Base-by-base conservation (phyloP, 768 basidiomycete species). In the Boletus vermiculosoides region DNA sequence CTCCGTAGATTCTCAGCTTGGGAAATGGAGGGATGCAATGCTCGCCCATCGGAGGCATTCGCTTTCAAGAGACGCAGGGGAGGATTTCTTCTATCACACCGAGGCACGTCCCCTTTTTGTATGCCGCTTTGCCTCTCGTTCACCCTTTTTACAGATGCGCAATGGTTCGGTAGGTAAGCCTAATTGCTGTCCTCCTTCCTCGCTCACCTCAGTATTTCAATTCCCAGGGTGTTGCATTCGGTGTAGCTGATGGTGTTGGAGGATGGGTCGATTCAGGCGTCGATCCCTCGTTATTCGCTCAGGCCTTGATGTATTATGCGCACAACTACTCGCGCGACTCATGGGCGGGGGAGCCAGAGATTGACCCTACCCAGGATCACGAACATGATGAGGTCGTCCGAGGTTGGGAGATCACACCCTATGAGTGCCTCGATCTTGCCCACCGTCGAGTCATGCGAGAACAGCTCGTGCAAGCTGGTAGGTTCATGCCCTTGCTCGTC, bases 181-280 rank as follows among this genome's bases (percentile, higher is more conserved):
- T 45, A 0, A 22, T 49, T 30, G 13, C 5, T 39, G 41, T 20
- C 40, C 20, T 22, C 50, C 56, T 63, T 56, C 65, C 61, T 42
- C 56, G 66, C 61, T 62, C 60, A 56, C 60, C 73, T 49, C 71
- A 67, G 42, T 61, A 20, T 45, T 30, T 36, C 22, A 16, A 23
- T 45, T 0, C 23, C n/a, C 31, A 92, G 89, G 89, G 90, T 23
- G 69, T 91, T 30, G 82, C 88, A 2, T 78, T 97, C 52, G 93
- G 92, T 37, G 83, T 97, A 5, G 91, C 94, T 39, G 94, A 98
- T 64, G 94, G 94, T 20, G 94, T 97, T 5, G 94, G 94, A 2
- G 94, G 94, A 20, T 98, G 95, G 95, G 81, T 83, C 47, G 83
- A 87, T 37, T 82, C 83, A 28, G 89, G 92, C 16, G 82, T 92